These are phyloP conservation scores for Talaromyces sp. DNA, from an alignment of 2,329 filamentous ascomycete species.

Conservation along the genomic window DNA sequence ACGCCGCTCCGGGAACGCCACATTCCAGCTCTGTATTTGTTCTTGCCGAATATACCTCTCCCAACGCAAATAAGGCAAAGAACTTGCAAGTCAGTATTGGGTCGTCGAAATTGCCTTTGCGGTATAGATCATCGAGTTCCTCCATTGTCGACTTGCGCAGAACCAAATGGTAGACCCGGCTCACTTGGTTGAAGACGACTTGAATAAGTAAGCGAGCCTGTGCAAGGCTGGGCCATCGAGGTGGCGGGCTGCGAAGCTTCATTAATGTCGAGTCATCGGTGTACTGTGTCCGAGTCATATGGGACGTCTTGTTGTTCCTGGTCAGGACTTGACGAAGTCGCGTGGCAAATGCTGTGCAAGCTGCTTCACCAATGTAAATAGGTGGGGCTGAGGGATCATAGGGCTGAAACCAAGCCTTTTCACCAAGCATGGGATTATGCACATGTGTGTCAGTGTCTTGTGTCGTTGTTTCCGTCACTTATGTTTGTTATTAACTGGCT, in stretches of 20 bases:
- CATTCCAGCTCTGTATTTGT: slow-evolving; percentile 20
- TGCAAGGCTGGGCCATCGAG: slow-evolving; percentile 31
- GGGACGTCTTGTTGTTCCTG: slow-evolving; percentile 17
- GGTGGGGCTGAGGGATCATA: slow-evolving; percentile 28
- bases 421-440: slow-evolving; percentile 27
- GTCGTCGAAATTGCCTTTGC: slow-evolving; percentile 24
- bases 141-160: slow-evolving; percentile 38
- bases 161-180: slow-evolving; percentile 32
- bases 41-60: slow-evolving; percentile 44
- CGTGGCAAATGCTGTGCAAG: slow-evolving; percentile 38
- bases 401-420: slow-evolving; percentile 33
- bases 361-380: slow-evolving; percentile 37
- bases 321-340: slow-evolving; percentile 33
- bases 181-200: slow-evolving; percentile 34
- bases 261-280: slow-evolving; percentile 21
- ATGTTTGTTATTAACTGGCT: background rate
- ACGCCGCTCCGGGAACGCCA: slow-evolving; percentile 42
- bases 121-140: slow-evolving; percentile 35
- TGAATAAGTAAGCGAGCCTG: slow-evolving; percentile 34
- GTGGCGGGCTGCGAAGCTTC: slow-evolving; percentile 14
- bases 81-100: slow-evolving; percentile 43
- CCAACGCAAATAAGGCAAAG: slow-evolving; percentile 44
- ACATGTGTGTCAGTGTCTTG: slow-evolving; percentile 9
- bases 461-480: background rate
- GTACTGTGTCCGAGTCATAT: slow-evolving; percentile 30